Conservation (phyloP, 1,284 basidiomycete species). For the Ganoderma lingzhi region DNA sequence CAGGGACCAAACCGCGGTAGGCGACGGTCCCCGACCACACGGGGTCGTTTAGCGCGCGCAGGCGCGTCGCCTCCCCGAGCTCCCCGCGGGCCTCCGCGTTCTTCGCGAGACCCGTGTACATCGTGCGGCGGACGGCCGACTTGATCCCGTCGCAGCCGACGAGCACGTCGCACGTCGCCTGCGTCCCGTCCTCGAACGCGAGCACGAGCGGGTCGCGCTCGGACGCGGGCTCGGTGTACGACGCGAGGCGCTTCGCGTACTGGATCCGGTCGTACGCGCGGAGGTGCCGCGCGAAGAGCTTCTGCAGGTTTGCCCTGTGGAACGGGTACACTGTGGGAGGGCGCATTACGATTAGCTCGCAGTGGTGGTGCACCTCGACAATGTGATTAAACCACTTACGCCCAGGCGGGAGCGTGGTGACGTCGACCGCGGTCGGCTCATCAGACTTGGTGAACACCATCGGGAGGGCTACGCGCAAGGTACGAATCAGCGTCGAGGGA, state of each 20-base stretch:
- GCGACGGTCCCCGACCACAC: slow-evolving; percentile 27
- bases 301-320: slow-evolving; percentile 53
- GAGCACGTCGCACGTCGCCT: slow-evolving; percentile 49
- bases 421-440: slow-evolving; percentile 10
- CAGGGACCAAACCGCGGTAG: slow-evolving; percentile 26
- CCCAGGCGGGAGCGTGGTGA: background rate
- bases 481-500: background rate
- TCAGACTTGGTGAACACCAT: slow-evolving; percentile 27
- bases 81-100: slow-evolving; percentile 11
- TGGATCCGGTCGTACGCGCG: slow-evolving; percentile 42
- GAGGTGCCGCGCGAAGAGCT: slow-evolving; percentile 48
- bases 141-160: slow-evolving; percentile 57
- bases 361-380: background rate
- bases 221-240: slow-evolving; percentile 36
- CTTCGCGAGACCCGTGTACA: slow-evolving; percentile 36
- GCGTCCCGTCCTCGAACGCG: slow-evolving; percentile 48
- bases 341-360: background rate
- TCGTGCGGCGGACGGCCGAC: slow-evolving; percentile 49
- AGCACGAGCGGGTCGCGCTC: slow-evolving; percentile 27
- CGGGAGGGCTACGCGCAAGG: background rate
- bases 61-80: slow-evolving; percentile 9
- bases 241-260: slow-evolving; percentile 38
- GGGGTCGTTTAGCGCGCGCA: slow-evolving; percentile 13
- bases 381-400: background rate
- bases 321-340: slow-evolving; percentile 39